These are phyloP conservation scores for Cladorrhinum samala DNA, from an alignment of 495 filamentous ascomycete genomes.

Conservation along the genomic window DNA sequence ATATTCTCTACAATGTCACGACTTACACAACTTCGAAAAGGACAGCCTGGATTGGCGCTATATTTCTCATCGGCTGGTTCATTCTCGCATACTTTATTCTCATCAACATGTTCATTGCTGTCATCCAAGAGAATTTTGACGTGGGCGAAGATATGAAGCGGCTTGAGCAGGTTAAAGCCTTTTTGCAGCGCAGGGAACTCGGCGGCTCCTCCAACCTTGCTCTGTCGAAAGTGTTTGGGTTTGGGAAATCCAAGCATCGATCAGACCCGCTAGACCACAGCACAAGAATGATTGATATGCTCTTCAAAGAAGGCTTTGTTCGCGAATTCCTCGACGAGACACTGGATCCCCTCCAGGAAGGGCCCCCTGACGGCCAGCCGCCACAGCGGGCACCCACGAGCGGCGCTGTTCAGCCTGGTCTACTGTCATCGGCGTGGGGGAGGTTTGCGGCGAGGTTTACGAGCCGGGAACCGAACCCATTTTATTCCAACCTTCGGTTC, in stretches of 20 bases:
- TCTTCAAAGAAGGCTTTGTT: constrained; percentile 91
- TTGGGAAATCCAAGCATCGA: constrained; percentile 58
- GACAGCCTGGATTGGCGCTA: constrained; percentile 89
- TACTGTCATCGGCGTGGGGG: constrained; percentile 53
- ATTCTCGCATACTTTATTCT: constrained; percentile 93
- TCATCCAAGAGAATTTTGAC: constrained; percentile 99
- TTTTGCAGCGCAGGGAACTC: constrained; percentile 85
- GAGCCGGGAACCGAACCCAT: constrained; percentile 82
- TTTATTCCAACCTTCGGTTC: constrained; percentile 78
- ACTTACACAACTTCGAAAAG: constrained; percentile 51
- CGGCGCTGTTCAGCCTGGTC: constrained; percentile 41
- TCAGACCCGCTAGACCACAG: constrained; percentile 86
- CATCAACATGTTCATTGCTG: constrained; percentile 99
- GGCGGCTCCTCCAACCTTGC: constrained; percentile 67
- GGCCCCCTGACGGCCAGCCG: constrained; percentile 30
- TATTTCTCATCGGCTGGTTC: constrained; percentile 93
- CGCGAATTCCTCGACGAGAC: constrained; percentile 86
- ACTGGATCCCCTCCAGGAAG: constrained; percentile 37
- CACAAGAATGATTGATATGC: constrained; percentile 83
- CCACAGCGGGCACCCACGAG: constrained; percentile 21
- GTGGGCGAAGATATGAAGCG: constrained; percentile 99
- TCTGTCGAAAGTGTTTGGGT: constrained; percentile 78
- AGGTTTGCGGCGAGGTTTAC: constrained; percentile 46
- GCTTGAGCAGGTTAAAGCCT: constrained; percentile 87
- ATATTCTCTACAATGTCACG: constrained; percentile 77